Evolutionary conservation across 192 early-diverging fungal species (phyloP).

Genomic region (Coemansia sp.): DNA sequence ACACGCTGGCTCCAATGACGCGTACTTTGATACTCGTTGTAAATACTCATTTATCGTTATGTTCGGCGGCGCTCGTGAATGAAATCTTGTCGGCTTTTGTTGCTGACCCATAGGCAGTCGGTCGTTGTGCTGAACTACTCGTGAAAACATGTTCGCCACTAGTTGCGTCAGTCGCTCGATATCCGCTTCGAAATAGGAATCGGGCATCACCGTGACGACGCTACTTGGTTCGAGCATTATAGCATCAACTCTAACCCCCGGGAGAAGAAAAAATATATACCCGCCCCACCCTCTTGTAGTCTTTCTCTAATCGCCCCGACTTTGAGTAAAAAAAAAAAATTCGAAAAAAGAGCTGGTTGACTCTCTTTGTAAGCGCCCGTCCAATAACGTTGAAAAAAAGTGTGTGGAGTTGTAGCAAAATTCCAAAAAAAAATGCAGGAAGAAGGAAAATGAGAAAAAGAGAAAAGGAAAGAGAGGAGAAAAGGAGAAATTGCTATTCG

Average conservation of each 20-base stretch:
- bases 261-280: too few relatives aligned
- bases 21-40: conserved; percentile 87
- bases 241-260: not conserved
- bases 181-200: conserved; percentile 41
- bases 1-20: conserved; percentile 84
- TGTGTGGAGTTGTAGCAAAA: too few relatives aligned
- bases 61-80: conserved; percentile 85
- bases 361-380: too few relatives aligned
- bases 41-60: conserved; percentile 90
- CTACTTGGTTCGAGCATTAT: conserved; percentile 6
- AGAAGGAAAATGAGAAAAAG: not conserved
- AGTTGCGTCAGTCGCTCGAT: conserved; percentile 41
- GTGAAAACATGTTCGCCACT: conserved; percentile 51
- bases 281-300: not conserved
- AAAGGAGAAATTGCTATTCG: not conserved
- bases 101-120: conserved; percentile 48
- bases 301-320: not conserved
- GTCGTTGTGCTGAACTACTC: conserved; percentile 67
- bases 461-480: not conserved
- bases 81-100: conserved; percentile 86
- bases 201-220: conserved; percentile 33
- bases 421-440: not conserved
- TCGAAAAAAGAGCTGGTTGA: too few relatives aligned
- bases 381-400: too few relatives aligned
- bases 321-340: too few relatives aligned